Evolutionary conservation across 495 filamentous ascomycete species (phyloP), one percentile per base, ranked within the genome.

Genomic region (Aspergillus cristatus): DNA sequence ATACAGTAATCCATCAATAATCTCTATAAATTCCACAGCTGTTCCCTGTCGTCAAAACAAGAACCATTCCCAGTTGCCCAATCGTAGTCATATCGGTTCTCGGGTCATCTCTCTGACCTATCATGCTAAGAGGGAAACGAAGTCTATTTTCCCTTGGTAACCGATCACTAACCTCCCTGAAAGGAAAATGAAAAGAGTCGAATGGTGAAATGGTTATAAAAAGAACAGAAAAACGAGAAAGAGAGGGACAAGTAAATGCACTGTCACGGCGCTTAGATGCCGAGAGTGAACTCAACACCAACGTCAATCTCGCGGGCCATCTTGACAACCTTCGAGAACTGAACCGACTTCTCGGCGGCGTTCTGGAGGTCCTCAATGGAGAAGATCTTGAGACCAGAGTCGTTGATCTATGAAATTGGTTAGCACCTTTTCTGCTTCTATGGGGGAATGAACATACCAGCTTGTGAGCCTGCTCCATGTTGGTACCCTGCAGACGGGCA

Each of bases 341-440:
- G 91, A 53, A 98, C 91, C 1, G 87, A 82, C 74, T 94, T 97
- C 77, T 98, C 93, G 40, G 91, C 91, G 34, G 91, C 93, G 58
- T 64, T 90, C 68, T 97, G 93, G 46, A 98, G 76, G 69, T 98
- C 93, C 55, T 98, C 91, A 45, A 98, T 96, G 38, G 84, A 93
- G 75, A 98, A 98, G 67, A 98, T 98, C 81, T 97, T 98, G 52
- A 97, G 76, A 47, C 93, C 91, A 34, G 88, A 93, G 53, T 97
- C 88, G 70, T 94, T 94, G 70, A 98, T 88, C 75, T 79, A 41
- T 5, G 43, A 18, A 32, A 13, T 32, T 17, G 8, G 20, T 24
- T 8, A 24, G 20, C 20, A n/a, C n/a, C n/a, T n/a, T n/a, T n/a
- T n/a, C n/a, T n/a, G 20, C 4, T 4, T 4, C 20, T 24, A 24